A percentile compares a stretch with the other conserved stretches of the same genome.
These are phyloP conservation scores for Centella asiatica DNA, from an alignment of 129 eudicot species.

Conservation along the genomic window DNA sequence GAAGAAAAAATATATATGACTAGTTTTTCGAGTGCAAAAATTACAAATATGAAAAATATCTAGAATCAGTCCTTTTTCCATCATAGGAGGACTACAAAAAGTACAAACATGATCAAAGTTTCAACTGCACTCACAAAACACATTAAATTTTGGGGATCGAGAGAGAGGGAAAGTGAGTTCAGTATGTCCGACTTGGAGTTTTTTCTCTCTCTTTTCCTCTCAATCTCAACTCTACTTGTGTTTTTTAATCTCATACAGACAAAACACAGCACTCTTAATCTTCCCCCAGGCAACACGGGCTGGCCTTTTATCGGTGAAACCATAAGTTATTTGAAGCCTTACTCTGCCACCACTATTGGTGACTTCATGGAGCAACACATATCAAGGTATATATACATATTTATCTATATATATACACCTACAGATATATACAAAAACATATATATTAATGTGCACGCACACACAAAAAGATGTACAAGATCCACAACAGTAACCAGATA, in stretches of 20 bases:
- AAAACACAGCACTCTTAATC: conserved; percentile 27
- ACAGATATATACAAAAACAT: too few species aligned
- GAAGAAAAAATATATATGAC: too few species aligned
- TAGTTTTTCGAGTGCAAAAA: too few species aligned
- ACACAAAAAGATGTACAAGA: too few species aligned
- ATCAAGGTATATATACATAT: conserved; percentile 30
- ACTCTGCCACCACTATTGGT: conserved; percentile 77
- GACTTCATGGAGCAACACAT: conserved; percentile 84
- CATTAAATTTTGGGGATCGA: not conserved
- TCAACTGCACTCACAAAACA: not conserved
- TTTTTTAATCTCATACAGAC: conserved; percentile 30
- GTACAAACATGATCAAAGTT: not conserved
- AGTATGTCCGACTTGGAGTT: conserved; percentile 54
- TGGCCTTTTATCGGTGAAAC: conserved; percentile 96
- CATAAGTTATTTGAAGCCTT: conserved; percentile 72
- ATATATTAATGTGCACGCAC: too few species aligned
- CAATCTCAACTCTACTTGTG: conserved; percentile 24
- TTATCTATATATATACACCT: too few species aligned
- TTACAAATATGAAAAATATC: too few species aligned
- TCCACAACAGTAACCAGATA: too few species aligned
- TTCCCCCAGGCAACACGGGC: conserved; percentile 86
- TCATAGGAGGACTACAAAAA: not conserved
- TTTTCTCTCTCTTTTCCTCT: conserved; percentile 35
- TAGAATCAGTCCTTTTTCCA: not conserved
- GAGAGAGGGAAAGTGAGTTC: conserved; percentile 8